Conservation (phyloP, 192 early-diverging fungal species). For the Coemansia sp. region DNA sequence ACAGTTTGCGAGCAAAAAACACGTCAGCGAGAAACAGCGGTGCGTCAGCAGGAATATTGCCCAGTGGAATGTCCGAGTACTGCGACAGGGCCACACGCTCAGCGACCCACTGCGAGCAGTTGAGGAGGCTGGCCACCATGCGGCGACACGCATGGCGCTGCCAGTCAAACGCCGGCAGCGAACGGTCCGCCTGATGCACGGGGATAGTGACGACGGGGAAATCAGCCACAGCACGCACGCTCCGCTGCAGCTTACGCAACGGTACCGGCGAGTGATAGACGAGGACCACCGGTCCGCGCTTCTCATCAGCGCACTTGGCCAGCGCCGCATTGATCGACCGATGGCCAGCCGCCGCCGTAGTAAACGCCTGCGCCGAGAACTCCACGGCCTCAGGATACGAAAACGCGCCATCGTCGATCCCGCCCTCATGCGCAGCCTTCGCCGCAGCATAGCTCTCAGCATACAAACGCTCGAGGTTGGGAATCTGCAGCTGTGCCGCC, state of each 20-base stretch:
- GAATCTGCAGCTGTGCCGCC: constrained; percentile 65
- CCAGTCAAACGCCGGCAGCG: constrained; percentile 86
- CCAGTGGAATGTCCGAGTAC: constrained; percentile 86
- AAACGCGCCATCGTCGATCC: constrained; percentile 42
- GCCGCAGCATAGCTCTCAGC: constrained; percentile 53
- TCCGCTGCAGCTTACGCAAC: constrained; percentile 54
- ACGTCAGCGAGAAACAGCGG: constrained; percentile 84
- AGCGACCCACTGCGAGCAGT: constrained; percentile 72
- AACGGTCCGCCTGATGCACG: constrained; percentile 68
- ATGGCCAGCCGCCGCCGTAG: constrained; percentile 29
- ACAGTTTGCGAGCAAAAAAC: constrained; percentile 79
- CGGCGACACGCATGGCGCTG: constrained; percentile 66
- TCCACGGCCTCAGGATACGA: constrained; percentile 40
- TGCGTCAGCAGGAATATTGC: constrained; percentile 85
- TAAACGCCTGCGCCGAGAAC: constrained; percentile 33
- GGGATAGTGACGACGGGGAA: constrained; percentile 78
- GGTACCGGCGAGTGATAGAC: constrained; percentile 70
- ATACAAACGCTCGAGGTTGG: constrained; percentile 73
- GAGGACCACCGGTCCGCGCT: constrained; percentile 70
- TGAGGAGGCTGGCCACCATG: constrained; percentile 81
- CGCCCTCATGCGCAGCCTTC: neutral
- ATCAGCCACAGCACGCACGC: constrained; percentile 59
- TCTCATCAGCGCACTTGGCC: constrained; percentile 62
- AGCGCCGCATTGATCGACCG: constrained; percentile 65
- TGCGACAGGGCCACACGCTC: constrained; percentile 74